Base-by-base conservation (phyloP, 2,329 filamentous ascomycete genomes). In the Aspergillus jensenii region DNA sequence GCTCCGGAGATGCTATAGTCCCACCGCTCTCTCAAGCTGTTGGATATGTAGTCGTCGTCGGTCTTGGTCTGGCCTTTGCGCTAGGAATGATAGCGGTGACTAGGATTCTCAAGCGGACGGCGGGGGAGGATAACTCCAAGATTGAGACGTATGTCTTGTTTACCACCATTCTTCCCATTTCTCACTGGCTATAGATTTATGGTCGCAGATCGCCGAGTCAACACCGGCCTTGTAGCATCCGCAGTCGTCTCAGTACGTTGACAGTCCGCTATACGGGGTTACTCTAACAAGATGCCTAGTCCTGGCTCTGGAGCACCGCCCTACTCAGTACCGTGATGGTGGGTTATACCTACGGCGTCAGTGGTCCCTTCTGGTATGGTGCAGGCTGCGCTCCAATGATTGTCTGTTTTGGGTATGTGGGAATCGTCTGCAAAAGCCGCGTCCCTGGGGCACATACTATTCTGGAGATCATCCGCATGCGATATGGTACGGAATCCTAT, bases 291-390 rank as follows among this genome's bases (percentile, higher is more conserved):
- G 21, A 21, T 21, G 3, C 21, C 21, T 21, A 21, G 35, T 82
- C 79, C 0, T 84, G 81, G 82, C 74, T 83, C 2, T 83, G 80
- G 79, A 81, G 78, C 21, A 83, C 81, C 0, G 80, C 81, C 0
- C 76, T 84, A 61, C 70, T 84, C 1, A 80, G 81, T 0, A 79
- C 79, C 8, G 76, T 76, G 0, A 71, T 82, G 2, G 79, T 84
- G 0, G 82, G 81, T 1, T 84, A 84, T 61, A 76, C 77, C 50
- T 83, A 82, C 63, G 83, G 83, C 0, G 72, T 84, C 1, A 78
- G 81, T 2, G 82, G 82, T 0, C 82, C 82, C 0, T 84, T 85
- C 55, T 85, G 82, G 82, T 85, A 82, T 58, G 82, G 81, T 3
- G 82, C 81, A 45, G 83, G 82, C 2, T 82, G 80, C 49, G 81